Percentiles rank a stretch among this genome's conserved stretches.
Evolutionary conservation across 2,329 filamentous ascomycete species (phyloP).

Genomic region (Cryphonectria naterciae): DNA sequence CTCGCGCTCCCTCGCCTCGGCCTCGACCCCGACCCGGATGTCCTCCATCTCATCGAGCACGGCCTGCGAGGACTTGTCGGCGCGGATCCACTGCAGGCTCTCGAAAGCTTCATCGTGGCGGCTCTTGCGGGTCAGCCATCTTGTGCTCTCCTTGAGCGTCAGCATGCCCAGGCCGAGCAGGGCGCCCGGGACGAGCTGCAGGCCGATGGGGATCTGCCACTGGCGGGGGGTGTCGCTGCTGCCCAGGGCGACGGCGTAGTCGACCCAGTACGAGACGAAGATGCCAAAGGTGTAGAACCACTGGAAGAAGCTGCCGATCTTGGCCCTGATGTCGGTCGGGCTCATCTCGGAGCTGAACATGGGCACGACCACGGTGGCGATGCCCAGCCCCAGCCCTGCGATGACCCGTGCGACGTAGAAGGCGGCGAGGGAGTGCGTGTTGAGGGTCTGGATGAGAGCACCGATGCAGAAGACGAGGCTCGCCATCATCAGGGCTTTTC

Average conservation of each 20-base stretch:
- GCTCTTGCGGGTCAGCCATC: conserved; percentile 54
- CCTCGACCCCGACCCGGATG: conserved; percentile 51
- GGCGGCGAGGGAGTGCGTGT: conserved; percentile 43
- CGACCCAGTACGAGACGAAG: conserved; percentile 46
- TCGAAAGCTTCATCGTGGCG: conserved; percentile 49
- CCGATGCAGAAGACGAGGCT: conserved; percentile 48
- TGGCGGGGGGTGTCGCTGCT: conserved; percentile 43
- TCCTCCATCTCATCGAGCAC: conserved; percentile 52
- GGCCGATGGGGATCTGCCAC: conserved; percentile 60
- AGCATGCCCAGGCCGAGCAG: conserved; percentile 53
- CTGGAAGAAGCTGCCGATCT: conserved; percentile 49
- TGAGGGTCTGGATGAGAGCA: conserved; percentile 48
- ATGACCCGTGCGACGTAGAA: conserved; percentile 40
- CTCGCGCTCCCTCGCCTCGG: conserved; percentile 49
- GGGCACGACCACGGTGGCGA: conserved; percentile 43
- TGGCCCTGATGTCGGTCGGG: conserved; percentile 50
- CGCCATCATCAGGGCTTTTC: conserved; percentile 41
- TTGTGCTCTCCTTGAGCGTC: conserved; percentile 51
- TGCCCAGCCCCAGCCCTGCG: conserved; percentile 39
- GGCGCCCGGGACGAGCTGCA: conserved; percentile 53
- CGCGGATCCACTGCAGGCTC: conserved; percentile 57
- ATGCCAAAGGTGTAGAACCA: conserved; percentile 46
- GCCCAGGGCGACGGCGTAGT: conserved; percentile 46
- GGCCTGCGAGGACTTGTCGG: conserved; percentile 39
- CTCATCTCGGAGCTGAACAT: conserved; percentile 51